phyloP scores from a whole-genome alignment of 2,329 filamentous ascomycete genomes.

The Colletotrichum truncatum region DNA sequence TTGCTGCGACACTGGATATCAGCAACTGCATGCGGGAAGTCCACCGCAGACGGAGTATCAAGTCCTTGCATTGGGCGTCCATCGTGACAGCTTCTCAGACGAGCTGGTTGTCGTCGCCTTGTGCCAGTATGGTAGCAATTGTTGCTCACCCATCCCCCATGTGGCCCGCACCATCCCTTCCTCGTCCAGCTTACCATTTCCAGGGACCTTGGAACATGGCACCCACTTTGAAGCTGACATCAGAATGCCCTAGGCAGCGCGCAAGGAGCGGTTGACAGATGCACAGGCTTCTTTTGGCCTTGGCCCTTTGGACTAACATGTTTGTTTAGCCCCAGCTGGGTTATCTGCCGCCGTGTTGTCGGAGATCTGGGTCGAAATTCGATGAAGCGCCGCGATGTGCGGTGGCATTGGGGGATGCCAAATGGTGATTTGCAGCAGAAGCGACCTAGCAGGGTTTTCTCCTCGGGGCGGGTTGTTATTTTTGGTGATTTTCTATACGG shows the following conservation, averaged over 20 bases:
- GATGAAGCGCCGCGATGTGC: slow-evolving; percentile 5
- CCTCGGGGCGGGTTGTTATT: slow-evolving; percentile 25
- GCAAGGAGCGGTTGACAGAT: slow-evolving; percentile 9
- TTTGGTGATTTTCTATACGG: slow-evolving; percentile 20
- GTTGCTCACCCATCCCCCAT: neutral
- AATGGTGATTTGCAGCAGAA: slow-evolving; percentile 27
- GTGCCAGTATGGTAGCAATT: neutral
- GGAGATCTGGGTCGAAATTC: slow-evolving; percentile 18
- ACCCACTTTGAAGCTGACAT: slow-evolving; percentile 15
- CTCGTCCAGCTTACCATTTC: neutral
- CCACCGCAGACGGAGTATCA: neutral
- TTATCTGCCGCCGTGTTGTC: neutral
- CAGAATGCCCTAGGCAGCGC: slow-evolving; percentile 14
- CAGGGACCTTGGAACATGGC: slow-evolving; percentile 15
- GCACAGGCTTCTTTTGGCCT: neutral
- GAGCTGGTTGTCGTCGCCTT: too few relatives aligned
- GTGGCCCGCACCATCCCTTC: neutral
- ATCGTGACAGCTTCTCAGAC: slow-evolving; percentile 5
- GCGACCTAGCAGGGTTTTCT: slow-evolving; percentile 23
- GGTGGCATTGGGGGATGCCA: slow-evolving; percentile 15
- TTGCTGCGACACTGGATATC: slow-evolving; percentile 1
- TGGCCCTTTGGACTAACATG: slow-evolving; percentile 4
- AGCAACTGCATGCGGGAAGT: slow-evolving; percentile 20
- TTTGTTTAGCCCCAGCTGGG: slow-evolving; percentile 5
- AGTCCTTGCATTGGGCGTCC: neutral